phyloP scores from a whole-genome alignment of 192 early-diverging fungal genomes.

The Coemansia asiatica region DNA sequence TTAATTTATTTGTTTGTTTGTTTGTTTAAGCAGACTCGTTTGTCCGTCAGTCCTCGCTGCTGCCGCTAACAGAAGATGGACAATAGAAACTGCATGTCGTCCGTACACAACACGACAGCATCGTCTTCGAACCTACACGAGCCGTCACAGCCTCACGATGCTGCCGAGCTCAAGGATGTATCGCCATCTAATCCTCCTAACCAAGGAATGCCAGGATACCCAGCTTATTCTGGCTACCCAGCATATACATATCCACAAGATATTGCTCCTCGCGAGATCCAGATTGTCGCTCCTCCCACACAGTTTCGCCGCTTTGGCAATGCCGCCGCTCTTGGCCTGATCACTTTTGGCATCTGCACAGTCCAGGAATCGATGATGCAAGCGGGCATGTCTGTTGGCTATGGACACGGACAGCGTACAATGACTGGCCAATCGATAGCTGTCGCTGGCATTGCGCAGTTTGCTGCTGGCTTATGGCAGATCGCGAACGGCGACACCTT shows the following conservation, averaged over 20 bases:
- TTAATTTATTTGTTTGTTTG: not conserved
- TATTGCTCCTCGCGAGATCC: constrained; percentile 28
- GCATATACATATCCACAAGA: constrained; percentile 8
- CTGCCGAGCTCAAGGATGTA: constrained; percentile 4
- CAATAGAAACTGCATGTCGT: not conserved
- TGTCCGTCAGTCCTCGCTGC: not conserved
- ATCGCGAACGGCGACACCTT: constrained; percentile 55
- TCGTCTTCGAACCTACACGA: constrained; percentile 5
- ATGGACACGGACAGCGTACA: constrained; percentile 29
- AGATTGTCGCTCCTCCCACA: constrained; percentile 41
- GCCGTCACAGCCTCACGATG: constrained; percentile 1
- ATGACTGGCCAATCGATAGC: constrained; percentile 38
- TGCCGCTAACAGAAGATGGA: not conserved
- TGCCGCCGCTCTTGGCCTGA: constrained; percentile 43
- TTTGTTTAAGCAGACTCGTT: not conserved
- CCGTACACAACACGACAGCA: not conserved
- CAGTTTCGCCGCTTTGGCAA: constrained; percentile 56
- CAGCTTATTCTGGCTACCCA: not conserved
- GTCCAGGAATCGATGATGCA: constrained; percentile 51
- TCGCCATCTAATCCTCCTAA: not conserved
- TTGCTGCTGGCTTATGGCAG: constrained; percentile 44
- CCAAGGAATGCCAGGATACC: constrained; percentile 5
- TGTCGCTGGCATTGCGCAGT: constrained; percentile 44
- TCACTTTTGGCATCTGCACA: constrained; percentile 50
- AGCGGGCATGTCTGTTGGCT: constrained; percentile 49